Percentiles rank a stretch among this genome's conserved stretches.
These are phyloP conservation scores for Zopfochytrium polystomum DNA, from an alignment of 371 early-diverging fungal genomes.

Conservation along the genomic window DNA sequence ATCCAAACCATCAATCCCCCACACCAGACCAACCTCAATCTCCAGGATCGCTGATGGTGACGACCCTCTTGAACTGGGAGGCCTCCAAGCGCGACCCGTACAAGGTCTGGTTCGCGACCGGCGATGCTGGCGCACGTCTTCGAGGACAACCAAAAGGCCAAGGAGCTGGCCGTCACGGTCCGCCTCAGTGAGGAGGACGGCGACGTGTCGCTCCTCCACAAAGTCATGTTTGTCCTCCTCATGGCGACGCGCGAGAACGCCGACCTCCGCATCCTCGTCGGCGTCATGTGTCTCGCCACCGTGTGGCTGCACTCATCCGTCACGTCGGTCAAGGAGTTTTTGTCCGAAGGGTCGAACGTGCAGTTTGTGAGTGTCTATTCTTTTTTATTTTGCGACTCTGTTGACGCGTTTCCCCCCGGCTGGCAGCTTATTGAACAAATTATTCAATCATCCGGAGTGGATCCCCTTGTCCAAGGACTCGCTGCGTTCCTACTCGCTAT, in stretches of 20 bases:
- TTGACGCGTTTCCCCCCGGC: not conserved
- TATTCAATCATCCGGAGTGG: constrained; percentile 73
- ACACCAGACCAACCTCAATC: constrained; percentile 57
- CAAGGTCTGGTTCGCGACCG: constrained; percentile 84
- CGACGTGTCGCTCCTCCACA: constrained; percentile 46
- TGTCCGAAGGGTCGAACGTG: constrained; percentile 84
- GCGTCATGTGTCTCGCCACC: constrained; percentile 65
- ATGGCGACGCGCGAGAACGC: constrained; percentile 32
- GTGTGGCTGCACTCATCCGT: constrained; percentile 83
- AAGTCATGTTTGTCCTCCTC: constrained; percentile 47
- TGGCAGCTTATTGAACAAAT: constrained; percentile 79
- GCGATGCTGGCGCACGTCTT: constrained; percentile 76
- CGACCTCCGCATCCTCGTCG: constrained; percentile 69
- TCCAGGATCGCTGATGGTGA: constrained; percentile 78
- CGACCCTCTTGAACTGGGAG: constrained; percentile 75
- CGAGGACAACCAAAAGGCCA: constrained; percentile 66
- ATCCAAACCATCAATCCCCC: constrained; percentile 7
- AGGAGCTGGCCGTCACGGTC: constrained; percentile 70
- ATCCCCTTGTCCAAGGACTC: constrained; percentile 83
- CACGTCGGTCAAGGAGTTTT: constrained; percentile 69
- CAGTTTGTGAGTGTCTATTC: constrained; percentile 68
- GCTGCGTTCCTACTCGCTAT: constrained; percentile 84
- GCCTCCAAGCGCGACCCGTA: constrained; percentile 71
- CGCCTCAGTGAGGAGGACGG: constrained; percentile 60
- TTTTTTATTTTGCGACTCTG: not conserved